Base-by-base conservation (phyloP, 371 early-diverging fungal species). In the Mortierella sp. region DNA sequence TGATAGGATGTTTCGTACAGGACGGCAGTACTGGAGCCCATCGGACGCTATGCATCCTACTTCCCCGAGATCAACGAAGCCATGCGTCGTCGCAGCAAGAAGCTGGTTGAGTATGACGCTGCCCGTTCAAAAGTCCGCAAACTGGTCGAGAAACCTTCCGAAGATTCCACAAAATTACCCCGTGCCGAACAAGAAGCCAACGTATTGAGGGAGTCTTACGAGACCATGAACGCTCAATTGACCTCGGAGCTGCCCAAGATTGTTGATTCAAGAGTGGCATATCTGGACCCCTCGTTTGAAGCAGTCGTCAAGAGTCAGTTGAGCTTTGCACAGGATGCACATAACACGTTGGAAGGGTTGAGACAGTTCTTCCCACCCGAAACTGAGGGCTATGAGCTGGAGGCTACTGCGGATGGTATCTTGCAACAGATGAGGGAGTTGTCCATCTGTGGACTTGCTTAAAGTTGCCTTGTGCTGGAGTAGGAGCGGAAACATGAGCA, bases 1-100 rank as follows among this genome's bases (percentile, higher is more conserved):
- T 45, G 19, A 31, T 91, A 92, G 95, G 98, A 98, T 83, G 89
- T 93, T 8, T 94, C 92, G 28, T 97, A 95, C 88, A 92, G 96
- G 55, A 89, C 93, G 2, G 95, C 98, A 24, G 97, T 98, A 1
- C 84, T 98, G 71, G 96, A 98, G 54, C 98, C 99, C 9, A 88
- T 98, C 52, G 96, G 94, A 28, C 92, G 95, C 78, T 95, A 95
- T 85, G 92, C 94, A 55, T 94, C 95, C 16, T 96, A 95, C 76
- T 96, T 99, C 87, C 98, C 99, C 9, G 97, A 97, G 79, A 93
- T 97, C 80, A 97, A 98, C 84, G 97, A 97, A 77, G 95, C 96
- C 6, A 95, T 98, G 71, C 96, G 94, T 84, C 94, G 95, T 72
- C 94, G 99, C 42, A 91, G 94, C 74, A 95, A 96, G 81, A 97